Conservation (phyloP, 1,139 yeast genomes). For the Geotrichum histeridarum region DNA sequence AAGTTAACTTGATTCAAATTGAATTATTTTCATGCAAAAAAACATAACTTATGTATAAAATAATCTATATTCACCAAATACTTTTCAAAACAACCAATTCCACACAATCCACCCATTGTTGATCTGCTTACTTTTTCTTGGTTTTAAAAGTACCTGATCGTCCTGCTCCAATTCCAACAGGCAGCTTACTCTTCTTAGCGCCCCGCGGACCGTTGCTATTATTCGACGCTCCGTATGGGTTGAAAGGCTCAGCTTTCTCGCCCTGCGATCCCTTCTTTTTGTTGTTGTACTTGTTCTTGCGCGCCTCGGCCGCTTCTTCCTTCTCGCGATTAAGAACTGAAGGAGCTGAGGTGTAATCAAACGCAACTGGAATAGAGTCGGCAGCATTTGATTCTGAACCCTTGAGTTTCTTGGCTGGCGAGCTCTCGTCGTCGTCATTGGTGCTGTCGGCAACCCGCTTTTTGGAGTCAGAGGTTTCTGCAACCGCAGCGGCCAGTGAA, state of each 20-base stretch:
- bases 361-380: conserved; percentile 7
- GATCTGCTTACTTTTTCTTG: conserved; percentile 3
- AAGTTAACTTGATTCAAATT: background rate
- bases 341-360: conserved; percentile 16
- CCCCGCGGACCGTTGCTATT: background rate
- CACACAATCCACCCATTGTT: no score
- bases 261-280: background rate
- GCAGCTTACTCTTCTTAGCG: conserved; percentile 3
- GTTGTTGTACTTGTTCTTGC: conserved; percentile 6
- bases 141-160: conserved; percentile 4
- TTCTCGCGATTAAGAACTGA: conserved; percentile 12
- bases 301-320: conserved; percentile 6
- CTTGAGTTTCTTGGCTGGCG: background rate
- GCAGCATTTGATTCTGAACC: background rate
- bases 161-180: conserved; percentile 1
- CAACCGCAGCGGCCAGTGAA: background rate
- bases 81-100: background rate
- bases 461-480: background rate
- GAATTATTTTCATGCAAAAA: background rate
- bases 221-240: conserved; percentile 11
- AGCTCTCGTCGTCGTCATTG: background rate
- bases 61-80: background rate
- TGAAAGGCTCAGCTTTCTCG: conserved; percentile 5
- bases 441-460: background rate
- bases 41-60: background rate